Conservation (phyloP, 192 early-diverging fungal species). For the Coemansia sp. region DNA sequence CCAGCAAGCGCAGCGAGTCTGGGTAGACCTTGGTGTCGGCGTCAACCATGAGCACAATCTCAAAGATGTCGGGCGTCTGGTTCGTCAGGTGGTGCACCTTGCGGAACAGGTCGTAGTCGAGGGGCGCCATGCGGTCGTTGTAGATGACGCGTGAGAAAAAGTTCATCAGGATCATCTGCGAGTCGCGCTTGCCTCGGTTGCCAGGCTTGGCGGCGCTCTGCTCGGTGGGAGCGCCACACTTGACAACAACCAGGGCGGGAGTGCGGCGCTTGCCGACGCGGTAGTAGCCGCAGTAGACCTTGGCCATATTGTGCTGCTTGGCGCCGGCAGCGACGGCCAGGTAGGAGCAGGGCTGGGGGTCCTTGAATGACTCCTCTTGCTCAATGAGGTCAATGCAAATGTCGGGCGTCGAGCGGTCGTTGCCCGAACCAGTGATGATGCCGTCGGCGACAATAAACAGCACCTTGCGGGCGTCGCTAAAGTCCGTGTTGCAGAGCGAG, state of each 20-base stretch:
- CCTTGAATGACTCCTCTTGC: conserved; percentile 81
- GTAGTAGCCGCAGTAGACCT: conserved; percentile 96
- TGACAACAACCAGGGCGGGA: conserved; percentile 91
- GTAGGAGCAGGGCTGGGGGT: conserved; percentile 83
- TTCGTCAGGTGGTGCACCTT: conserved; percentile 99
- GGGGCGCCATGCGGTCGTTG: conserved; percentile 86
- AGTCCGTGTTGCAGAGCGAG: conserved; percentile 83
- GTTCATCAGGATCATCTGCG: conserved; percentile 96
- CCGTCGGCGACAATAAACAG: conserved; percentile 96
- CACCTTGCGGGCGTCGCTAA: conserved; percentile 97
- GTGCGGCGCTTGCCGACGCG: conserved; percentile 86
- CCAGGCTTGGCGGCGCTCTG: conserved; percentile 74
- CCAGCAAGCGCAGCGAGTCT: conserved; percentile 93
- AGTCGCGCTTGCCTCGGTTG: conserved; percentile 98
- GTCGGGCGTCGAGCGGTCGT: conserved; percentile 92
- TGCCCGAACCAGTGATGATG: conserved; percentile 94
- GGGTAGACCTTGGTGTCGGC: conserved; percentile 93
- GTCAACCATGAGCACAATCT: conserved; percentile 98
- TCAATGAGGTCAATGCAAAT: conserved; percentile 73
- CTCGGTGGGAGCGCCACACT: conserved; percentile 85
- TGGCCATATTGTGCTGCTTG: conserved; percentile 95
- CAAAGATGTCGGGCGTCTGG: conserved; percentile 95
- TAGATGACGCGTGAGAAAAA: conserved; percentile 98
- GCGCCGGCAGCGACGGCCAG: conserved; percentile 81
- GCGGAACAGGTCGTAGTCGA: conserved; percentile 97